A percentile compares a stretch with the other conserved stretches of the same genome.
These are phyloP conservation scores for Hirschioporus abietinus DNA, from an alignment of 768 basidiomycete species.

Conservation along the genomic window DNA sequence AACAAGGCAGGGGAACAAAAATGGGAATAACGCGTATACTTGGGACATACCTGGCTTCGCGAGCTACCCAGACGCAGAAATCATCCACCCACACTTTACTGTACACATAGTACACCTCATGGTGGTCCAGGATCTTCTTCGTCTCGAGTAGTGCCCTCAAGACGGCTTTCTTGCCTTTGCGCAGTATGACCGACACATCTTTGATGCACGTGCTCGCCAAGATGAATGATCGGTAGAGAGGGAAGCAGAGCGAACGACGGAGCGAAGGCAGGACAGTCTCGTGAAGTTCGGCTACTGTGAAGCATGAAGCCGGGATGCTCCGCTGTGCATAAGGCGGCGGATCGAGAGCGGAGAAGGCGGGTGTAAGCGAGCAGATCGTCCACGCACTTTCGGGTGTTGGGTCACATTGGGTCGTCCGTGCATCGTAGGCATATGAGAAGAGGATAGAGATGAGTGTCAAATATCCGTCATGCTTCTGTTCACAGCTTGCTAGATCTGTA, in stretches of 20 bases:
- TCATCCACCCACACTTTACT: constrained; percentile 85
- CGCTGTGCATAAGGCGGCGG: constrained; percentile 44
- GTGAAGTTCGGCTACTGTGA: constrained; percentile 41
- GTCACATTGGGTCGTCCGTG: constrained; percentile 70
- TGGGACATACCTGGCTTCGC: constrained; percentile 56
- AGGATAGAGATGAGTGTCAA: constrained; percentile 65
- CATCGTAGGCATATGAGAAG: constrained; percentile 79
- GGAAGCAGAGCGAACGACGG: constrained; percentile 70
- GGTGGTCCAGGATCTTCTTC: constrained; percentile 71
- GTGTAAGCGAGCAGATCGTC: constrained; percentile 70
- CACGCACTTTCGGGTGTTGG: constrained; percentile 87
- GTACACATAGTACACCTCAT: constrained; percentile 86
- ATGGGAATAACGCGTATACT: background rate
- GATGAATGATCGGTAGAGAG: constrained; percentile 72
- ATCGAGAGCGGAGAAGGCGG: constrained; percentile 81
- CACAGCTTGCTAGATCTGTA: constrained; percentile 54
- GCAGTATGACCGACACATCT: constrained; percentile 57
- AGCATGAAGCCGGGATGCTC: constrained; percentile 14
- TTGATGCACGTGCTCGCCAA: constrained; percentile 62
- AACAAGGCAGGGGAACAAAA: constrained; percentile 3
- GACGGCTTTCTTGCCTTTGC: constrained; percentile 55
- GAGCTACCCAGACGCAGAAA: constrained; percentile 76
- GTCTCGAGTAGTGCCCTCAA: constrained; percentile 64
- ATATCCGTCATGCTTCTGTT: constrained; percentile 59
- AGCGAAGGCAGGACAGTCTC: constrained; percentile 58